Conservation (phyloP, 2,329 filamentous ascomycete genomes). For the Drechmeria coniospora region DNA sequence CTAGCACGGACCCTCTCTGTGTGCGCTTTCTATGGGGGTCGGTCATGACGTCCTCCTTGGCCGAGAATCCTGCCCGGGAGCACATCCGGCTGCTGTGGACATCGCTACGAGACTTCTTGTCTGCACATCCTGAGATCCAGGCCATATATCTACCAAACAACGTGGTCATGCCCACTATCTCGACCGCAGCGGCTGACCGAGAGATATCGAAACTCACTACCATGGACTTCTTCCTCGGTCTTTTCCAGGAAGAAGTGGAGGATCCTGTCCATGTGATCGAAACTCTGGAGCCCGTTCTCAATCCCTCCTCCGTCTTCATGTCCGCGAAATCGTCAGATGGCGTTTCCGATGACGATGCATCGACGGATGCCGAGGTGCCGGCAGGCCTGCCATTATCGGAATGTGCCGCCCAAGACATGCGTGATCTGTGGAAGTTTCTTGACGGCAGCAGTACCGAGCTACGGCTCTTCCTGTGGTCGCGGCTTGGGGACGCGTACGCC, state of each 20-base stretch:
- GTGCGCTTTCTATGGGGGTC: conserved; percentile 44
- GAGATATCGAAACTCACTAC: conserved; percentile 88
- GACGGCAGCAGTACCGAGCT: conserved; percentile 68
- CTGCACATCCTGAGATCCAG: conserved; percentile 20
- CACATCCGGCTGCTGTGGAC: conserved; percentile 44
- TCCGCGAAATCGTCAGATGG: conserved; percentile 6
- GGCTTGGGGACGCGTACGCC: conserved; percentile 77
- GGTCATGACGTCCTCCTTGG: conserved; percentile 35
- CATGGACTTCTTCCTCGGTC: conserved; percentile 85
- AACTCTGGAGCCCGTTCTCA: conserved; percentile 79
- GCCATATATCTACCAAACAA: conserved; percentile 65
- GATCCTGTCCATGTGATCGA: conserved; percentile 80
- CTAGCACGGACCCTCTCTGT: conserved; percentile 22
- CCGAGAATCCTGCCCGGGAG: conserved; percentile 36
- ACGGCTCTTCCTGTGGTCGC: conserved; percentile 76
- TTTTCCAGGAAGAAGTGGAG: conserved; percentile 71
- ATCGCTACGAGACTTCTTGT: conserved; percentile 36
- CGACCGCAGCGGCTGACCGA: conserved; percentile 65
- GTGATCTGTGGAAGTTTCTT: conserved; percentile 76
- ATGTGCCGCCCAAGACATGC: conserved; percentile 40
- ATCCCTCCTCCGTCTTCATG: conserved; percentile 44
- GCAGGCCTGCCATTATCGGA: conserved; percentile 29
- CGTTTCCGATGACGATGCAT: conserved; percentile 6
- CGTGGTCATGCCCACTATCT: conserved; percentile 74
- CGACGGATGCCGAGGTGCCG: background rate